These are phyloP conservation scores for Stygiomarasmius scandens DNA, from an alignment of 1,284 basidiomycete species.

Conservation along the genomic window DNA sequence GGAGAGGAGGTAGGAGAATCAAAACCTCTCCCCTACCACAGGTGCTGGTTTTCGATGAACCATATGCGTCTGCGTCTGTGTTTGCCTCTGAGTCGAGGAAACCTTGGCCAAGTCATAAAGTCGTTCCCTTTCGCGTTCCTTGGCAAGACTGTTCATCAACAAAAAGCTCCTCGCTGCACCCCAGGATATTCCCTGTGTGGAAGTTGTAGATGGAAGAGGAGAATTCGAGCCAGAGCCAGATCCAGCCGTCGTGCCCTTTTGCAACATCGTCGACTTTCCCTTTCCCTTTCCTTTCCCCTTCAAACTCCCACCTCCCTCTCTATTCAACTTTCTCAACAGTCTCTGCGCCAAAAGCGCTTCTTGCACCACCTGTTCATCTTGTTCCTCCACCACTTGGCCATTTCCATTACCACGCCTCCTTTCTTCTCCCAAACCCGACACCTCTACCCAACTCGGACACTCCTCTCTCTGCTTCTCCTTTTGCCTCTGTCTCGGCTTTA, in stretches of 20 bases:
- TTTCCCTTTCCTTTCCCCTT: neutral
- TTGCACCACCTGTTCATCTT: slow-evolving; percentile 4
- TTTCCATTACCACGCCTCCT: too few relatives aligned
- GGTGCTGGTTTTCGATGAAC: neutral
- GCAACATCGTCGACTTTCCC: neutral
- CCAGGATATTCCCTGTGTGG: neutral
- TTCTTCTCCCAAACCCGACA: neutral
- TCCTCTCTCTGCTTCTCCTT: neutral
- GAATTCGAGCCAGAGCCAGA: neutral
- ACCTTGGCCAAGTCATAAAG: neutral
- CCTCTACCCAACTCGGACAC: neutral
- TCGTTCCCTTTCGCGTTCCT: neutral
- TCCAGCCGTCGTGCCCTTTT: neutral
- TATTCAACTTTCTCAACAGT: slow-evolving; percentile 15
- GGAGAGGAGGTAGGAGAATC: too few relatives aligned
- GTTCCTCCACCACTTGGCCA: too few relatives aligned
- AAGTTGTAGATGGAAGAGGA: neutral
- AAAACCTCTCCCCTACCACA: too few relatives aligned
- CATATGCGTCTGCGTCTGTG: neutral
- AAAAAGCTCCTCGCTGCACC: neutral
- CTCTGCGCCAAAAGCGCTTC: slow-evolving; percentile 17
- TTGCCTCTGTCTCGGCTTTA: neutral
- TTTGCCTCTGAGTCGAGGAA: neutral
- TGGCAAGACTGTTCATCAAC: neutral
- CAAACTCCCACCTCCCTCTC: slow-evolving; percentile 3